These are phyloP conservation scores for Thinopyrum elongatum DNA, from an alignment of 176 grass and related monocot species.

Conservation along the genomic window DNA sequence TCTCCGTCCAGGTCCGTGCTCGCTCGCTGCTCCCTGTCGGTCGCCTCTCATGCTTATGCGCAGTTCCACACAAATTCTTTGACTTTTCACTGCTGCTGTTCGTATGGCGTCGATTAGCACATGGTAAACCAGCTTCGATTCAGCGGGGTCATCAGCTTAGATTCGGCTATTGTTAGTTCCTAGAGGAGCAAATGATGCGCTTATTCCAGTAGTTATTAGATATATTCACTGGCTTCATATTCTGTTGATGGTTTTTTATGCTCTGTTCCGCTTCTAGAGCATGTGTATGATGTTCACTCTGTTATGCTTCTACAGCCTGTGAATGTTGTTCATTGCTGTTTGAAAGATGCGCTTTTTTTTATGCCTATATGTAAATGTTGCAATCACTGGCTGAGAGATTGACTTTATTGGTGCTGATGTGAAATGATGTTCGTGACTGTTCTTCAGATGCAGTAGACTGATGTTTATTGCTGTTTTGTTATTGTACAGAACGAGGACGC, in stretches of 20 bases:
- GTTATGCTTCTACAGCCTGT: background rate
- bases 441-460: background rate
- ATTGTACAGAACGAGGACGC: slow-evolving; percentile 65
- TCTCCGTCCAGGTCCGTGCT: slow-evolving; percentile 64
- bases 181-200: background rate
- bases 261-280: background rate
- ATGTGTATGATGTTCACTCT: background rate
- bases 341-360: background rate
- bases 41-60: background rate
- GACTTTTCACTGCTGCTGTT: background rate
- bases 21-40: too few species aligned
- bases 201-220: background rate
- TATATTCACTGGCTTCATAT: fast-evolving
- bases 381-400: background rate
- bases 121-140: background rate
- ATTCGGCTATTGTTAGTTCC: background rate
- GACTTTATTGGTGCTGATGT: background rate
- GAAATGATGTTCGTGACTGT: background rate
- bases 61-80: background rate
- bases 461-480: background rate
- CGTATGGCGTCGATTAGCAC: background rate
- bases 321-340: background rate
- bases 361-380: background rate
- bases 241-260: background rate
- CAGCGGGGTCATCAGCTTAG: background rate